Evolutionary conservation across 176 grass and related monocot species (phyloP).

Genomic region (Avena insularis): DNA sequence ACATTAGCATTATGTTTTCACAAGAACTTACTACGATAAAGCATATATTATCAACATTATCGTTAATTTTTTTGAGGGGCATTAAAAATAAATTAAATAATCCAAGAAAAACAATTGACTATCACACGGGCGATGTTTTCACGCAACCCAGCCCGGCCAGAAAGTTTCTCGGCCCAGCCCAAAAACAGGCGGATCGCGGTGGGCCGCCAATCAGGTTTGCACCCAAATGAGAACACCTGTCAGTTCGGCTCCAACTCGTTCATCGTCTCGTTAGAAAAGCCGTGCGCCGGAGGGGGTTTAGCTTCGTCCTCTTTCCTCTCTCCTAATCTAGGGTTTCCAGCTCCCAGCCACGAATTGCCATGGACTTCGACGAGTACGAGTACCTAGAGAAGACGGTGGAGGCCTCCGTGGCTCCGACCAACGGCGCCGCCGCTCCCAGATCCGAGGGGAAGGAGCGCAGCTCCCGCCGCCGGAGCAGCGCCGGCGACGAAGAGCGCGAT

Average conservation of each 20-base stretch:
- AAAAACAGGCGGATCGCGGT: too few species aligned
- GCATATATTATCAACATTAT: too few species aligned
- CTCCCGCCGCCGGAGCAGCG: slow-evolving; percentile 58
- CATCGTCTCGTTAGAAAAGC: not conserved
- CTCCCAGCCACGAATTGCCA: slow-evolving; percentile 4
- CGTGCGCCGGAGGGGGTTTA: slow-evolving; percentile 29
- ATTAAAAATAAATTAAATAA: too few species aligned
- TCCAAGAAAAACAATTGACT: too few species aligned
- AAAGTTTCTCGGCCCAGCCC: too few species aligned
- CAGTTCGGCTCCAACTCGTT: not conserved
- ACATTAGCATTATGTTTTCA: too few species aligned
- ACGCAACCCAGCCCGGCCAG: too few species aligned
- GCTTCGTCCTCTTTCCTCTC: not conserved
- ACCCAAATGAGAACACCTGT: too few species aligned
- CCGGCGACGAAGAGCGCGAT: slow-evolving; percentile 63
- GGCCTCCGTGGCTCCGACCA: slow-evolving; percentile 42
- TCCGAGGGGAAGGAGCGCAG: slow-evolving; percentile 61
- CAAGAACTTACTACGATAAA: too few species aligned
- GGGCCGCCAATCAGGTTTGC: too few species aligned
- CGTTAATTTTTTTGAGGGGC: too few species aligned
- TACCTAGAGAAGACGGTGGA: slow-evolving; percentile 96
- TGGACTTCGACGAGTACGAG: slow-evolving; percentile 97
- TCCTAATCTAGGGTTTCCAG: slow-evolving; percentile 52
- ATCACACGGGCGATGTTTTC: too few species aligned
- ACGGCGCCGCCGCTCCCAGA: slow-evolving; percentile 43